phyloP scores from a whole-genome alignment of 1,284 basidiomycete species.

The Ceratobasidium papillatum region DNA sequence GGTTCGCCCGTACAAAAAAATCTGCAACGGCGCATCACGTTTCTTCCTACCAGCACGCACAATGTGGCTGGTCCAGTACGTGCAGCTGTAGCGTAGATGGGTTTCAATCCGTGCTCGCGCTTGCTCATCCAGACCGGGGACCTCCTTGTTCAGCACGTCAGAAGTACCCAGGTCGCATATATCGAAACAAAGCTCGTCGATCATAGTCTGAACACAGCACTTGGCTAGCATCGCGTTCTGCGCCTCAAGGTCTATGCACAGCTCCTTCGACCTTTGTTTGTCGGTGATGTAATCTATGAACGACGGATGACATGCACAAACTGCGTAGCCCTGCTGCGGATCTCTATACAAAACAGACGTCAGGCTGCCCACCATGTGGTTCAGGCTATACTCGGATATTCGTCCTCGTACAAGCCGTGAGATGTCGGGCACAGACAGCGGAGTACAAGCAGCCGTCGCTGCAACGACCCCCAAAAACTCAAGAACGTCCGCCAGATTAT shows the following conservation, averaged over 20 bases:
- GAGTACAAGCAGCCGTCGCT: constrained; percentile 2
- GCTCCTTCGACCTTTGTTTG: constrained; percentile 1
- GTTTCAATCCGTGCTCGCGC: background rate
- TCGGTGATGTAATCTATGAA: constrained; percentile 38
- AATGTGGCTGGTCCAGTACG: constrained; percentile 18
- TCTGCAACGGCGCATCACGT: background rate
- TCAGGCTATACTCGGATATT: background rate
- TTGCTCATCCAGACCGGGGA: background rate
- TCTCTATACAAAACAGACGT: constrained; percentile 34
- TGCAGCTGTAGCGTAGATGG: constrained; percentile 18
- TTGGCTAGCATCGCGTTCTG: constrained; percentile 14
- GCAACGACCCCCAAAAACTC: constrained; percentile 22
- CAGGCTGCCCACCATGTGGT: constrained; percentile 1
- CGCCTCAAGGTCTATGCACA: background rate
- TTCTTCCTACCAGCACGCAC: background rate
- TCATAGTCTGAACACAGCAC: constrained; percentile 22
- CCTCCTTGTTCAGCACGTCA: background rate
- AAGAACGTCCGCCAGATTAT: background rate
- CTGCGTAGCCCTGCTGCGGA: background rate
- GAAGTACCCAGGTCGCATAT: constrained; percentile 22
- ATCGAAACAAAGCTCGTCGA: background rate
- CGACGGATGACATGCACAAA: constrained; percentile 36
- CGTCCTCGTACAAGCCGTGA: background rate
- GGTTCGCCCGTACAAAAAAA: constrained; percentile 4
- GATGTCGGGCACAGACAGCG: constrained; percentile 4